Evolutionary conservation across 2,329 filamentous ascomycete genomes (phyloP).

Genomic region (Ceratocystis alfenasii): DNA sequence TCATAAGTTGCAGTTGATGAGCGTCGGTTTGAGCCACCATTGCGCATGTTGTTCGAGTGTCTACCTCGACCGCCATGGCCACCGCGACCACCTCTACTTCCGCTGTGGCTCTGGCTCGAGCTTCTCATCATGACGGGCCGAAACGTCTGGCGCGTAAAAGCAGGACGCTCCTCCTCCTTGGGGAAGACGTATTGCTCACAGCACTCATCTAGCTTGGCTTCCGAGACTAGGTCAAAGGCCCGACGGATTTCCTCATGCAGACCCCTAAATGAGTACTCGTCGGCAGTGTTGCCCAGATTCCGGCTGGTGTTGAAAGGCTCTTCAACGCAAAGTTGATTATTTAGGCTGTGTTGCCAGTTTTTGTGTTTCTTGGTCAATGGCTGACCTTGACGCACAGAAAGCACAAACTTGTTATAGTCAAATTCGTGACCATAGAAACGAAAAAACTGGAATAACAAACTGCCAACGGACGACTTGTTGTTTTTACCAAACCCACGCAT

Average conservation of each 20-base stretch:
- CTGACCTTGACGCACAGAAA: conserved; percentile 75
- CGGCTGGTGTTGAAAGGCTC: conserved; percentile 86
- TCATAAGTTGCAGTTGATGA: conserved; percentile 34
- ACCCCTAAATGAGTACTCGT: conserved; percentile 86
- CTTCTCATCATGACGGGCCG: conserved; percentile 47
- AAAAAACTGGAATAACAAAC: conserved; percentile 92
- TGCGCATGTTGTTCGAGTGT: conserved; percentile 34
- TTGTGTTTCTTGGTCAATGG: conserved; percentile 73
- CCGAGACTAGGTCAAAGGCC: conserved; percentile 71
- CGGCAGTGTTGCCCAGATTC: conserved; percentile 91
- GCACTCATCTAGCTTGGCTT: conserved; percentile 67
- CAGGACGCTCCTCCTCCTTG: conserved; percentile 56
- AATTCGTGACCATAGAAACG: conserved; percentile 89
- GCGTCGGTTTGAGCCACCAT: conserved; percentile 38
- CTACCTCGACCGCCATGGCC: conserved; percentile 36
- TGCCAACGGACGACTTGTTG: conserved; percentile 72
- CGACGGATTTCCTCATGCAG: conserved; percentile 80
- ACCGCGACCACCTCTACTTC: conserved; percentile 32
- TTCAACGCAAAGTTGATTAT: conserved; percentile 84
- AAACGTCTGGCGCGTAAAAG: conserved; percentile 45
- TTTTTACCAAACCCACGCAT: conserved; percentile 60
- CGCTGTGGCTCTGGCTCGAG: conserved; percentile 46
- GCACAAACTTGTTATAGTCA: conserved; percentile 70
- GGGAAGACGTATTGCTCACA: conserved; percentile 85
- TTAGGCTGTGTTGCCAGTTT: conserved; percentile 67